Percentiles rank a stretch among this genome's conserved stretches.
Conservation (phyloP, 352 stramenopile species). For the Phytophthora quininea region DNA sequence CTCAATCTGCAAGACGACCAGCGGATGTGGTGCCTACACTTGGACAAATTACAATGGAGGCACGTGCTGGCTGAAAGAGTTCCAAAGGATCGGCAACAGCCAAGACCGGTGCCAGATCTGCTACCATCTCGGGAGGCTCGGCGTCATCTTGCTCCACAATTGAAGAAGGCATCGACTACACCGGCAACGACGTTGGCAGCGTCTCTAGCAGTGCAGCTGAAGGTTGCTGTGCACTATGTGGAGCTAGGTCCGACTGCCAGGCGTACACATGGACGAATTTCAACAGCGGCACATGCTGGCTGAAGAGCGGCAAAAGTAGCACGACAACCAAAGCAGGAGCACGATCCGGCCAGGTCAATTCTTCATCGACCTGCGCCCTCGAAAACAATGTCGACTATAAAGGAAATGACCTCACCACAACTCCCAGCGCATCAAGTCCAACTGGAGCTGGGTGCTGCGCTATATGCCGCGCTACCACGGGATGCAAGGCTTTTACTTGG, state of each 20-base stretch:
- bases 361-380: slow-evolving; percentile 29
- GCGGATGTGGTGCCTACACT: slow-evolving; percentile 41
- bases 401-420: slow-evolving; percentile 30
- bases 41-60: slow-evolving; percentile 53
- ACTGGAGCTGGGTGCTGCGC: slow-evolving; percentile 28
- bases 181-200: slow-evolving; percentile 30
- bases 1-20: slow-evolving; percentile 21
- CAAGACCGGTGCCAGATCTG: slow-evolving; percentile 6
- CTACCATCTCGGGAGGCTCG: slow-evolving; percentile 10
- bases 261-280: slow-evolving; percentile 60
- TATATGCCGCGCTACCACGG: slow-evolving; percentile 28
- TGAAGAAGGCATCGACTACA: slow-evolving; percentile 41
- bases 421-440: slow-evolving; percentile 29
- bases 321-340: slow-evolving; percentile 15
- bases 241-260: slow-evolving; percentile 27
- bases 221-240: slow-evolving; percentile 36
- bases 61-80: slow-evolving; percentile 56
- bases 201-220: slow-evolving; percentile 16
- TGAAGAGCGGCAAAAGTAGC: slow-evolving; percentile 50
- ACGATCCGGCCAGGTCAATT: slow-evolving; percentile 19
- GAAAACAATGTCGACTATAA: slow-evolving; percentile 40
- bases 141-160: slow-evolving; percentile 28
- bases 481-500: slow-evolving; percentile 64
- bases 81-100: slow-evolving; percentile 6
- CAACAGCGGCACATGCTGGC: slow-evolving; percentile 60